phyloP scores from a whole-genome alignment of 2,329 filamentous ascomycete genomes.

The Venturia aucupariae region DNA sequence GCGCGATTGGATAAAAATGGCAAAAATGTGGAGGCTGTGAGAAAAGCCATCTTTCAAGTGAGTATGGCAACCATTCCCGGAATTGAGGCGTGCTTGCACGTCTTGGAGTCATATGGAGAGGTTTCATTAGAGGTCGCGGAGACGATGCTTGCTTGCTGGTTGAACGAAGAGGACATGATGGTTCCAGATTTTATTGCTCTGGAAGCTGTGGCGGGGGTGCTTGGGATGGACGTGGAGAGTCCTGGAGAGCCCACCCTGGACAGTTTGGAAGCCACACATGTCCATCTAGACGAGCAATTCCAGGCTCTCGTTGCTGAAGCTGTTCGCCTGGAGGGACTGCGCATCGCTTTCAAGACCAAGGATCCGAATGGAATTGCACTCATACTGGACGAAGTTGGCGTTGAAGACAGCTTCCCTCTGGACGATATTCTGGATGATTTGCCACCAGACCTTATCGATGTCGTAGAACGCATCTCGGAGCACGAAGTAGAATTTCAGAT shows the following conservation, averaged over 20 bases:
- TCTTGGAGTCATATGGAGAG: slow-evolving; percentile 19
- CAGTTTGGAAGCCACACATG: slow-evolving; percentile 18
- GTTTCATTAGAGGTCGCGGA: slow-evolving; percentile 20
- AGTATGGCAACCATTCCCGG: slow-evolving; percentile 17
- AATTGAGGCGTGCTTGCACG: slow-evolving; percentile 19
- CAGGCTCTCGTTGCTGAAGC: slow-evolving; percentile 21
- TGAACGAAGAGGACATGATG: slow-evolving; percentile 18
- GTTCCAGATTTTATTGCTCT: slow-evolving; percentile 15
- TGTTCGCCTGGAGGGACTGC: slow-evolving; percentile 19
- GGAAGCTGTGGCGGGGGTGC: slow-evolving; percentile 19
- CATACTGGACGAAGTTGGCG: slow-evolving; percentile 20
- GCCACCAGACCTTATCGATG: slow-evolving; percentile 20
- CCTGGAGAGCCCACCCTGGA: slow-evolving; percentile 16
- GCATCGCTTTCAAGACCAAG: slow-evolving; percentile 20
- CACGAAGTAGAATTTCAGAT: slow-evolving; percentile 25
- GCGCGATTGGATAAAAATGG: not conserved
- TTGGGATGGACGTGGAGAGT: slow-evolving; percentile 18
- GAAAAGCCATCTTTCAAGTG: slow-evolving; percentile 13
- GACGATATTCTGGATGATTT: slow-evolving; percentile 24
- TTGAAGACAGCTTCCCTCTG: slow-evolving; percentile 20
- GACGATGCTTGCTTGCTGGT: slow-evolving; percentile 22
- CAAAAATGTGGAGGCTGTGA: not conserved
- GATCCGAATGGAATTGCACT: slow-evolving; percentile 23
- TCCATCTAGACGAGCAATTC: not conserved
- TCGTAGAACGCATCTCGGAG: slow-evolving; percentile 22